Evolutionary conservation across 2,329 filamentous ascomycete genomes (phyloP), one percentile per base, ranked within the genome.

Genomic region (Aspergillus felis): DNA sequence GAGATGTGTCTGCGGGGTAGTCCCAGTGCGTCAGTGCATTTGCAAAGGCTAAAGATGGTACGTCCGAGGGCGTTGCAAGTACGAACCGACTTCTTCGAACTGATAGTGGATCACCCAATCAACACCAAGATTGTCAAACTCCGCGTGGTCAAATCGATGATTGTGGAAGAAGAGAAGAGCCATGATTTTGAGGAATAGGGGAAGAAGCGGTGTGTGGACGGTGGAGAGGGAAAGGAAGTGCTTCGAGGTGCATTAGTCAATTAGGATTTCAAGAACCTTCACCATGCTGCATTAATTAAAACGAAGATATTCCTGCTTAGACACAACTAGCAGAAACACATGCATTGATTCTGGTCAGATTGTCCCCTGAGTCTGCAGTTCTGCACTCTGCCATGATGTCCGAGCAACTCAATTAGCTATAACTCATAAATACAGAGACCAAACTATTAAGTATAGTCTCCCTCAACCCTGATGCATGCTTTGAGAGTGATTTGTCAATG

Each of bases 31-130:
- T 52, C 10, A 32, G 49, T 28, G 35, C 46, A 46, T n/a, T 38
- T 14, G 17, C 32, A 38, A 7, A 38, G 14, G 32, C 17, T 17
- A 6, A 35, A 14, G 12, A 35, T 35, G 25, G 25, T 25, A 17
- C 3, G 14, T 38, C 3, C 14, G 12, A 6, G 22, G 25, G 25
- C 14, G 29, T 3, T 20, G 7, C 25, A 41, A 22, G n/a, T 61
- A 63, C 75, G 53, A 79, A 89, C 90, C 85, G 56, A 85, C 82
- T 48, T 84, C 79, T 27, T 86, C 83, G 68, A 93, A 87, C 57
- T 87, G 82, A 76, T 90, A 96, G 69, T 87, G 84, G 61, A 97
- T 83, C 57, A 96, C 91, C 81, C 91, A 97, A 79, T 97, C 92
- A 59, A 96, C 90, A 54, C 90, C 83, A 67, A 87, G 80, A 67